Percentiles rank a stretch among this genome's conserved stretches.
Conservation (phyloP, 805 yeast species). For the Diddensiella transvaalensis region DNA sequence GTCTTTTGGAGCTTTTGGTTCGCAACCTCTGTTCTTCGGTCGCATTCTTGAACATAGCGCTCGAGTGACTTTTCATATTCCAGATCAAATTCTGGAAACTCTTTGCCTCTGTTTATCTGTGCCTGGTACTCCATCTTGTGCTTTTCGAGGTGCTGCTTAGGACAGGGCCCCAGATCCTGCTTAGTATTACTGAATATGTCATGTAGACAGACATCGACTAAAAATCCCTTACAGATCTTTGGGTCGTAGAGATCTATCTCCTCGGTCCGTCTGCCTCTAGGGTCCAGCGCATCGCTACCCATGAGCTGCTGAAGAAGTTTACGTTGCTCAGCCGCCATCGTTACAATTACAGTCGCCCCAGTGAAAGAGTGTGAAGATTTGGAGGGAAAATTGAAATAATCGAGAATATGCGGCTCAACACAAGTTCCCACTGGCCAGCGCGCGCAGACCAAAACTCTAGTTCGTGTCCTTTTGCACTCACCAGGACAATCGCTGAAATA, state of each 20-base stretch:
- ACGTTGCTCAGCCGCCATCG: constrained; percentile 69
- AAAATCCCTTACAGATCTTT: constrained; percentile 70
- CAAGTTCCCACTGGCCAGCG: too few relatives aligned
- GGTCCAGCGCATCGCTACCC: constrained; percentile 47
- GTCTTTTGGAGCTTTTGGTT: constrained; percentile 65
- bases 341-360: background rate
- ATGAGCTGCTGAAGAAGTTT: constrained; percentile 73
- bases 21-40: constrained; percentile 60
- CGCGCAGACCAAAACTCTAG: too few relatives aligned
- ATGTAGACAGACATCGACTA: constrained; percentile 85
- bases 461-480: background rate
- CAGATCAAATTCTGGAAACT: constrained; percentile 45
- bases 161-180: constrained; percentile 78
- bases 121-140: constrained; percentile 61
- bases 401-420: background rate
- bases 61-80: constrained; percentile 48
- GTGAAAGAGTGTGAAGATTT: background rate
- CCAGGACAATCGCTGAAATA: too few relatives aligned
- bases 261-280: constrained; percentile 30
- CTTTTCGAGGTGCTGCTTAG: constrained; percentile 68
- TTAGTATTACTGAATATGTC: constrained; percentile 80
- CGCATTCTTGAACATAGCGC: constrained; percentile 61
- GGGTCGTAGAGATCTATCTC: constrained; percentile 47
- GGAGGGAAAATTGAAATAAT: background rate
- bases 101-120: constrained; percentile 36